Conservation (phyloP, 1,284 basidiomycete species). For the Sporisorium iseilematis-ciliati region DNA sequence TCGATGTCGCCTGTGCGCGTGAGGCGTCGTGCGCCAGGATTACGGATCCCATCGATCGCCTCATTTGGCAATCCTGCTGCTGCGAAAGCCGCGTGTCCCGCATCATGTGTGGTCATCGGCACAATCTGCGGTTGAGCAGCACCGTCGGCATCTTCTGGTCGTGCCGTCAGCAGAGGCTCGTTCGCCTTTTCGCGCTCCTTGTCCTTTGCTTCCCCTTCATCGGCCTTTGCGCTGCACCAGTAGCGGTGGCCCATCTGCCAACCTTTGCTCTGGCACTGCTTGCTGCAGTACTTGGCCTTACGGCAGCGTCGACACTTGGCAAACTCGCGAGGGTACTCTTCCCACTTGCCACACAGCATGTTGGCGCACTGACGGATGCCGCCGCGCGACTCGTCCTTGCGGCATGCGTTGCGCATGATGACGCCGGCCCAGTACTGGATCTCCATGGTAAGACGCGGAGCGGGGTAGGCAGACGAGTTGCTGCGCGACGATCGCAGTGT, state of each 20-base stretch:
- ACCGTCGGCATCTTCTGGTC: conserved; percentile 24
- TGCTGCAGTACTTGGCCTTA: conserved; percentile 98
- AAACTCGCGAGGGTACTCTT: conserved; percentile 91
- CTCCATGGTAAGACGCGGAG: conserved; percentile 82
- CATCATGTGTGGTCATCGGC: conserved; percentile 16
- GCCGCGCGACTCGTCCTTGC: conserved; percentile 90
- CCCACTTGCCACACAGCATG: conserved; percentile 90
- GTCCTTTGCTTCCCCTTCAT: conserved; percentile 58
- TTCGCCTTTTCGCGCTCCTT: conserved; percentile 45
- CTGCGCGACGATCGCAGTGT: conserved; percentile 89
- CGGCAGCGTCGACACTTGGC: conserved; percentile 95
- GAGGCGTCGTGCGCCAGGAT: conserved; percentile 11
- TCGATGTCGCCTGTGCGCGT: conserved; percentile 16
- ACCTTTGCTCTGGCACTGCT: conserved; percentile 95
- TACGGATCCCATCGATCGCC: conserved; percentile 11
- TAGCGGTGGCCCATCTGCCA: conserved; percentile 96
- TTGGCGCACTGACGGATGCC: conserved; percentile 98
- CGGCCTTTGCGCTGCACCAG: conserved; percentile 69
- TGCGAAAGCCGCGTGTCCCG: conserved; percentile 15
- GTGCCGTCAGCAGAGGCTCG: conserved; percentile 17
- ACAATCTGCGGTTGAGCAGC: conserved; percentile 25
- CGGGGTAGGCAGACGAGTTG: conserved; percentile 43
- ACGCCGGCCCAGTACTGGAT: conserved; percentile 99
- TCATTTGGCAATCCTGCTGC: conserved; percentile 15
- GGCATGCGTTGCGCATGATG: conserved; percentile 98